Conservation (phyloP, 1,284 basidiomycete species). For the Heterobasidion occidentale region DNA sequence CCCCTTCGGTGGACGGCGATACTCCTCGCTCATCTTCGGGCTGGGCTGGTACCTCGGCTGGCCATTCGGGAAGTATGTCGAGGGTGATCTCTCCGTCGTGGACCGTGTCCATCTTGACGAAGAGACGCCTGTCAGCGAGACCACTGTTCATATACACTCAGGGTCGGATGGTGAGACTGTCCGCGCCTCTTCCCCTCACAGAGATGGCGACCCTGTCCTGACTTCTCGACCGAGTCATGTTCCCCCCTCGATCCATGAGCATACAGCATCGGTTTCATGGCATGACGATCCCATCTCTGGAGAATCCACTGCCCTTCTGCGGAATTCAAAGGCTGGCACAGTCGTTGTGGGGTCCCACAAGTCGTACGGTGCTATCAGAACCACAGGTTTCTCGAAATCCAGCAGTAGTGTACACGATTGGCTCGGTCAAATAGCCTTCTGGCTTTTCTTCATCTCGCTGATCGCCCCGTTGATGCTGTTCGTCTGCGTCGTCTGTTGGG, state of each 20-base stretch:
- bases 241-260: conserved; percentile 11
- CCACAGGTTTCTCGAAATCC: conserved; percentile 5
- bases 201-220: not conserved
- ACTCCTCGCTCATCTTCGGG: conserved; percentile 85
- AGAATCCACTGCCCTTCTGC: conserved; percentile 29
- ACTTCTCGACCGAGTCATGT: not conserved
- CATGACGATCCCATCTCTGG: conserved; percentile 13
- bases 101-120: conserved; percentile 28
- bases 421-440: conserved; percentile 75
- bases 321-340: conserved; percentile 9
- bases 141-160: conserved; percentile 2
- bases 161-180: conserved; percentile 11
- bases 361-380: conserved; percentile 55
- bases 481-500: conserved; percentile 90
- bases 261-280: conserved; percentile 25
- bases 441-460: conserved; percentile 65
- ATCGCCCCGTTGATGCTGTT: conserved; percentile 86
- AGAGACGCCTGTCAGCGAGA: conserved; percentile 28
- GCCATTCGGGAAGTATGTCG: conserved; percentile 99
- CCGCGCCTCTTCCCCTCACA: conserved; percentile 4
- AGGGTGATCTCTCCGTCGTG: conserved; percentile 59
- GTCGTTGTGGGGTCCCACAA: conserved; percentile 37
- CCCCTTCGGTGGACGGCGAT: conserved; percentile 77
- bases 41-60: conserved; percentile 95
- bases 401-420: conserved; percentile 32